These are phyloP conservation scores for Hypomyces rosellus DNA, from an alignment of 2,329 filamentous ascomycete genomes.

Conservation along the genomic window DNA sequence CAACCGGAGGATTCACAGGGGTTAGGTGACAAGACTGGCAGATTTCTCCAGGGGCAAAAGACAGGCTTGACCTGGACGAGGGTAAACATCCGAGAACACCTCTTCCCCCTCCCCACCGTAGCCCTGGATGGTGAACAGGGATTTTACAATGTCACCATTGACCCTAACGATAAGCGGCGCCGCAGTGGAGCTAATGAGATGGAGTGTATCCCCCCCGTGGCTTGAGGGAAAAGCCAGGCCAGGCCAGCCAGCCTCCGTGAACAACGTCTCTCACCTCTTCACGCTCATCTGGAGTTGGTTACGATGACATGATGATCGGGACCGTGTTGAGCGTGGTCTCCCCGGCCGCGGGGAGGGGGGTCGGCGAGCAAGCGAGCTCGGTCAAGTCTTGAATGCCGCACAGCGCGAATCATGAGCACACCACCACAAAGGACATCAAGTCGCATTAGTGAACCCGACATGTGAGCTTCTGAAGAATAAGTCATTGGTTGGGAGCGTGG, in stretches of 20 bases:
- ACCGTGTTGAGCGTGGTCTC: background rate
- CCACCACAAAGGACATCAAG: constrained; percentile 16
- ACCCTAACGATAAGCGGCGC: background rate
- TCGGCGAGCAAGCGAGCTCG: background rate
- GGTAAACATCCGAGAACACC: constrained; percentile 2
- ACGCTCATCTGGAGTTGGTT: constrained; percentile 1
- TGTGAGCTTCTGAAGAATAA: constrained; percentile 18
- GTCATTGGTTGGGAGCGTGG: constrained; percentile 2
- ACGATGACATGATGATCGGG: constrained; percentile 2
- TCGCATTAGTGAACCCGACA: constrained; percentile 22
- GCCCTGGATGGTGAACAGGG: background rate
- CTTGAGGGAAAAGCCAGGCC: no score
- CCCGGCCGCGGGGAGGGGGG: background rate
- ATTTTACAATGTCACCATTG: no score
- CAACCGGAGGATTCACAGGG: background rate
- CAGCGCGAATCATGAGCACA: constrained; percentile 7
- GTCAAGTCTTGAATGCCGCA: background rate
- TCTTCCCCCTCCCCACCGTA: no score
- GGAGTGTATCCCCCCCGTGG: background rate
- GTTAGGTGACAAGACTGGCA: background rate
- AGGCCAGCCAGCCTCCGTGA: background rate
- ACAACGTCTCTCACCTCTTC: background rate
- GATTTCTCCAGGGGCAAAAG: constrained; percentile 2
- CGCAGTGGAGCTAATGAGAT: background rate
- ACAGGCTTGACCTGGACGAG: constrained; percentile 1